phyloP scores from a whole-genome alignment of 176 grass and related monocot genomes.

The Cenchrus purpureus region DNA sequence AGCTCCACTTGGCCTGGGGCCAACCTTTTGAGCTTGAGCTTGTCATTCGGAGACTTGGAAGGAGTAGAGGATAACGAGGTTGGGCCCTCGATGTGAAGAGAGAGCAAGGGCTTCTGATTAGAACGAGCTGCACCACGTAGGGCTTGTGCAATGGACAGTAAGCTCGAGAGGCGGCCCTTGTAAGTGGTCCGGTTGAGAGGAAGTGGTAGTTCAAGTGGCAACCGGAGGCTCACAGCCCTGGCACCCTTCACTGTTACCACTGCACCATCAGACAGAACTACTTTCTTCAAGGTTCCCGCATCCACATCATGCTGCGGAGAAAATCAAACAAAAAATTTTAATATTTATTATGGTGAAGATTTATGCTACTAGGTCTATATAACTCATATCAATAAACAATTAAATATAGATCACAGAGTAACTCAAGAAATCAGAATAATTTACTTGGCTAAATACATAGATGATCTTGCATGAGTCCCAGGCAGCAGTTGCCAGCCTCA shows the following conservation, averaged over 20 bases:
- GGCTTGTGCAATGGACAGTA: constrained; percentile 76
- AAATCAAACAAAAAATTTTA: constrained; percentile 26
- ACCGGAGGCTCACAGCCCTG: constrained; percentile 73
- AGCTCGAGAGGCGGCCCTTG: constrained; percentile 51
- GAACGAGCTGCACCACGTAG: constrained; percentile 58
- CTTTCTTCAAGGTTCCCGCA: constrained; percentile 88
- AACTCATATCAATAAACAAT: not conserved
- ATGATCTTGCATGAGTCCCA: not conserved
- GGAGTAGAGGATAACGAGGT: constrained; percentile 74
- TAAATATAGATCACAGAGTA: not conserved
- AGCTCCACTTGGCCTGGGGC: constrained; percentile 79
- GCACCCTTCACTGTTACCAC: constrained; percentile 89
- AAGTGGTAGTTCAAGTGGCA: constrained; percentile 78
- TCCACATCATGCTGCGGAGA: constrained; percentile 85
- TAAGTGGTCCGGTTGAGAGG: constrained; percentile 78
- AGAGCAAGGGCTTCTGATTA: constrained; percentile 73
- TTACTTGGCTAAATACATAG: not conserved
- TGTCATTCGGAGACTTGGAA: constrained; percentile 64
- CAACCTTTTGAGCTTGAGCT: constrained; percentile 79
- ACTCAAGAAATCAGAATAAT: not conserved
- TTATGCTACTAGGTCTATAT: not conserved
- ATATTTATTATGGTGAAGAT: not conserved
- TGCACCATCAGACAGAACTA: constrained; percentile 86
- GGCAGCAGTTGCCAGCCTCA: not conserved
- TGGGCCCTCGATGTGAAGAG: constrained; percentile 77